These are phyloP conservation scores for Pistacia vera DNA, from an alignment of 345 rosid species.

Conservation along the genomic window DNA sequence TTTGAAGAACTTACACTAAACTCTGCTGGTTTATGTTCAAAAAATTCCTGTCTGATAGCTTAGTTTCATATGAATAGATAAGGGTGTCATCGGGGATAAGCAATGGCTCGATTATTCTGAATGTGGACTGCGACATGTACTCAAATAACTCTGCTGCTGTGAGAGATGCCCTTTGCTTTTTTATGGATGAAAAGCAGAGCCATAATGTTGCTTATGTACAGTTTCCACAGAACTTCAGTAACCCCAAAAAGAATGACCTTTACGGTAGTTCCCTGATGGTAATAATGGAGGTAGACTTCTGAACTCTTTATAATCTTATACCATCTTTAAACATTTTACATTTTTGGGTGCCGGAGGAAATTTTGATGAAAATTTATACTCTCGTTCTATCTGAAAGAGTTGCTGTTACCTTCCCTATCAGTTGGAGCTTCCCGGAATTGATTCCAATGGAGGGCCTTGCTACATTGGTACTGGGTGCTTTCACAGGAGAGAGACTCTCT, in stretches of 20 bases:
- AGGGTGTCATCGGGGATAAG: slow-evolving; percentile 47
- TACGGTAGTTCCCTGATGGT: slow-evolving; percentile 18
- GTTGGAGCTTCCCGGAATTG: slow-evolving; percentile 35
- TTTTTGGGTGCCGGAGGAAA: too few species aligned
- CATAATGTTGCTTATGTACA: slow-evolving; percentile 41
- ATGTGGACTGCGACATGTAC: slow-evolving; percentile 52
- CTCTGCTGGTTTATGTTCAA: too few species aligned
- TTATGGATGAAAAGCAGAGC: slow-evolving; percentile 44
- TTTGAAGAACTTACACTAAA: too few species aligned
- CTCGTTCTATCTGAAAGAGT: too few species aligned
- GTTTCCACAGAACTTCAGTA: slow-evolving; percentile 36
- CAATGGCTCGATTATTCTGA: slow-evolving; percentile 40
- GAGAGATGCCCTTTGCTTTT: slow-evolving; percentile 43
- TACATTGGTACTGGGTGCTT: slow-evolving; percentile 43
- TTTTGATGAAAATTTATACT: too few species aligned
- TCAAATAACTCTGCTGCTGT: slow-evolving; percentile 33
- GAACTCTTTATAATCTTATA: too few species aligned
- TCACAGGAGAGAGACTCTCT: slow-evolving; percentile 36
- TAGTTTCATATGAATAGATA: slow-evolving; percentile 20
- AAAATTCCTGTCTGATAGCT: too few species aligned
- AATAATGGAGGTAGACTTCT: slow-evolving; percentile 6
- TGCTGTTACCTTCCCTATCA: neutral
- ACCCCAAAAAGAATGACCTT: slow-evolving; percentile 37
- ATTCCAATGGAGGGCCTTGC: slow-evolving; percentile 30
- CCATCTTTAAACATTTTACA: too few species aligned